A percentile compares a stretch with the other conserved stretches of the same genome.
Conservation (phyloP, 2,329 filamentous ascomycete genomes). For the Diaporthe longicolla region DNA sequence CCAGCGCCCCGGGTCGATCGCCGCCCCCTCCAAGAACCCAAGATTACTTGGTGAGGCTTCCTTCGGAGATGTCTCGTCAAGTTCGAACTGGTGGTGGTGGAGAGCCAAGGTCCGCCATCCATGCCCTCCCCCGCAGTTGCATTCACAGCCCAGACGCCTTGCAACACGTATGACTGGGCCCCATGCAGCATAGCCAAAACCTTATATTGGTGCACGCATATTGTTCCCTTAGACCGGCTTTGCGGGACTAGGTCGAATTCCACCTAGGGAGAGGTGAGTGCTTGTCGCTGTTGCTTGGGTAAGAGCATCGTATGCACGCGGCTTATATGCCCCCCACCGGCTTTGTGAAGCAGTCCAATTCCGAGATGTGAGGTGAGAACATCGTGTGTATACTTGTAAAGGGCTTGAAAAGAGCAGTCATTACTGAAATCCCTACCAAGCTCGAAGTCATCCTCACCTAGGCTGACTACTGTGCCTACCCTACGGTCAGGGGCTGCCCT, state of each 20-base stretch:
- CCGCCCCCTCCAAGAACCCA: neutral
- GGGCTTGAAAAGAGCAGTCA: neutral
- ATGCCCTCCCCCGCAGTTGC: constrained; percentile 32
- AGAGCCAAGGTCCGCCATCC: constrained; percentile 23
- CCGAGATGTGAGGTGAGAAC: neutral
- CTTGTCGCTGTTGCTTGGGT: neutral
- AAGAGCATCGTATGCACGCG: too few species aligned
- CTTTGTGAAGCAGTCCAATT: neutral
- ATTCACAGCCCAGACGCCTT: neutral
- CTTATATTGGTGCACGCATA: neutral
- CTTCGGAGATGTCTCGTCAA: constrained; percentile 32
- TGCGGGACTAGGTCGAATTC: neutral
- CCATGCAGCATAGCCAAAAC: constrained; percentile 30
- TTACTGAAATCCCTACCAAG: neutral
- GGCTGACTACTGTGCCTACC: neutral
- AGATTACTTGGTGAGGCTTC: constrained; percentile 7
- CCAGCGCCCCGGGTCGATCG: constrained; percentile 19
- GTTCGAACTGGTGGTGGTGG: constrained; percentile 19
- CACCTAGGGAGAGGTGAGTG: neutral
- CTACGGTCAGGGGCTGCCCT: neutral
- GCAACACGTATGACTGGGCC: neutral
- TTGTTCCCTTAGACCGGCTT: constrained; percentile 3
- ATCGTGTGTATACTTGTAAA: neutral
- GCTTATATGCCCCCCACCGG: neutral
- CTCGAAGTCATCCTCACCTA: neutral